Evolutionary conservation across 805 yeast species (phyloP).

Genomic region (Candida chauliodis): DNA sequence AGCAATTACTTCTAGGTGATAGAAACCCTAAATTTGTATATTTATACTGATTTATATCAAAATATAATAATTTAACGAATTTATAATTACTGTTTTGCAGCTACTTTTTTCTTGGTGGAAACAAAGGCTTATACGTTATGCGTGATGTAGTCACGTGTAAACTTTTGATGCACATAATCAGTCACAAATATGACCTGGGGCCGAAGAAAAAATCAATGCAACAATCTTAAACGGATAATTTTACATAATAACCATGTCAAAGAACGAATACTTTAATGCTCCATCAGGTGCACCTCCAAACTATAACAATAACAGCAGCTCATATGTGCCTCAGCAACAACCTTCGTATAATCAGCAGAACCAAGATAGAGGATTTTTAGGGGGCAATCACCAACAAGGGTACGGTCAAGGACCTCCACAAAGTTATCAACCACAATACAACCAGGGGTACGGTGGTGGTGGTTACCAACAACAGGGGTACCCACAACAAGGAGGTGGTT

Average conservation of each 20-base stretch:
- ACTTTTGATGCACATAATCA: not conserved
- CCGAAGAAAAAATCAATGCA: not conserved
- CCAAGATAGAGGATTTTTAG: conserved; percentile 21
- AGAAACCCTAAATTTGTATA: conserved; percentile 34
- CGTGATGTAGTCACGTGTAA: not conserved
- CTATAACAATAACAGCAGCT: conserved; percentile 16
- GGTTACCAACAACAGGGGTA: conserved; percentile 18
- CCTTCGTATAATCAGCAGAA: conserved; percentile 15
- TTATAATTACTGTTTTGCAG: not conserved
- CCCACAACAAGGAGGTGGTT: conserved; percentile 17
- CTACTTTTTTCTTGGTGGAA: too few relatives aligned
- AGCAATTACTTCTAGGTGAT: conserved; percentile 34
- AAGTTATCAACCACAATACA: conserved; percentile 12
- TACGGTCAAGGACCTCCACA: conserved; percentile 17
- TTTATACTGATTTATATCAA: conserved; percentile 27
- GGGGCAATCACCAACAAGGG: conserved; percentile 8
- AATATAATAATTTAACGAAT: not conserved
- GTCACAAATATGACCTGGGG: not conserved
- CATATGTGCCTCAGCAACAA: conserved; percentile 22
- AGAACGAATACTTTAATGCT: conserved; percentile 15
- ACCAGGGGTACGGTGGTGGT: conserved; percentile 12
- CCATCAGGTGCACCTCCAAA: conserved; percentile 31
- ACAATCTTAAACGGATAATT: not conserved
- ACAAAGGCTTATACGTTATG: too few relatives aligned
- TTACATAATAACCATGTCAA: conserved; percentile 7